phyloP scores from a whole-genome alignment of 345 rosid species.

The Eucalyptus cloeziana region DNA sequence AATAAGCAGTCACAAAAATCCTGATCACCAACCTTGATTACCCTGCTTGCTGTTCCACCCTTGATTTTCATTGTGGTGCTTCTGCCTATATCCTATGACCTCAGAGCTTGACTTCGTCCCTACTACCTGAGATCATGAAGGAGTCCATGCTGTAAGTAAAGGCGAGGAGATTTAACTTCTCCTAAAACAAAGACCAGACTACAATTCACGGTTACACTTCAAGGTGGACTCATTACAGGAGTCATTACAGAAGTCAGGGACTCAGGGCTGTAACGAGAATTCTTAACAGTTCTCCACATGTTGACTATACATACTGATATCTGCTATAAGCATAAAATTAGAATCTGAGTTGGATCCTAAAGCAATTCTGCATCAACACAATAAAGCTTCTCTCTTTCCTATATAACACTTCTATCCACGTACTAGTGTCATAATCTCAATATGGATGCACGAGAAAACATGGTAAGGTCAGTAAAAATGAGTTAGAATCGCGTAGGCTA shows the following conservation, averaged over 20 bases:
- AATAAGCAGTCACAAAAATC: not conserved
- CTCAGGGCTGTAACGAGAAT: not conserved
- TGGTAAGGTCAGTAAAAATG: not conserved
- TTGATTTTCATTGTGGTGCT: conserved; percentile 22
- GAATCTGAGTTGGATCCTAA: not conserved
- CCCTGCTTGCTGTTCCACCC: conserved; percentile 37
- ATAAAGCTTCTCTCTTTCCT: not conserved
- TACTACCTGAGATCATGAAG: conserved; percentile 20
- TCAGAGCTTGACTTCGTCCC: conserved; percentile 33
- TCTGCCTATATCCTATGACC: conserved; percentile 25
- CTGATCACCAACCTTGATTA: conserved; percentile 23
- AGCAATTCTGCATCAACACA: not conserved
- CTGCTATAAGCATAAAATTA: not conserved
- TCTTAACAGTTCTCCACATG: not conserved
- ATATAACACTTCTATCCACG: not conserved
- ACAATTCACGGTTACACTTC: not conserved
- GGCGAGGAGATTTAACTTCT: not conserved
- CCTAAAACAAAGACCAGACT: not conserved
- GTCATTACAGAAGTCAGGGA: not conserved
- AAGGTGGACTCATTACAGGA: not conserved
- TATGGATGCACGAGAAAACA: not conserved
- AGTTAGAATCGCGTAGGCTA: not conserved
- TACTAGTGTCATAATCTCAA: not conserved
- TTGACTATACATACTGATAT: not conserved
- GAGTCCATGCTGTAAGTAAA: not conserved